Base-by-base conservation (phyloP, 306 rosid species). In the Vicia villosa region DNA sequence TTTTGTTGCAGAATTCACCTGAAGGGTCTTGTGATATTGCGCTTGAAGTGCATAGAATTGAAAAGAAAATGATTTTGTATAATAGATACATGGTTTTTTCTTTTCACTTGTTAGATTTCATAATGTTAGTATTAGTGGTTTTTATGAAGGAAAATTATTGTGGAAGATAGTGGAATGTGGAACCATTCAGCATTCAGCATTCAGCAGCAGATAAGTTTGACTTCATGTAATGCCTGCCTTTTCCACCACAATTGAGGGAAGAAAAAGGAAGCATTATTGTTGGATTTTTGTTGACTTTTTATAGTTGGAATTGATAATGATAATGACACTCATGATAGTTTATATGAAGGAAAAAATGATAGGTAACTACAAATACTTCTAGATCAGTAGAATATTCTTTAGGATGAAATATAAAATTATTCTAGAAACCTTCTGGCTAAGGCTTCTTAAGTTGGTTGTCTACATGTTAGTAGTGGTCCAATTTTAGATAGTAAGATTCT, bases 1-100 rank as follows among this genome's bases (percentile, higher is more conserved):
- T 61, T 50, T 45, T 20, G 63, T 89, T 83, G 82, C 90, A 89
- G 40, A 74, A 84, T 32, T 83, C 61, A 3, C 86, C 90, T 47
- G 61, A 65, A 41, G 87, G 86, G 0, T 86, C 87, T 52, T 65
- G 74, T 50, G 88, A 77, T 77, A 83, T 70, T 64, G 77, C 79
- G 41, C 14, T 28, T 68, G 64, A 73, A 75, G 22, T 69, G 82
- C 84, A 37, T 34, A 86, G 58, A 75, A 77, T 68, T 17, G 79
- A 42, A 12, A 81, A 61, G 61, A 86, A 49, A 71, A 75, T 37
- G 50, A 75, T 34, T 72, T 55, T 83, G 70, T 56, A 52, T 16
- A 30, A 10, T 10, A 67, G 69, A 34, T 16, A 42, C 86, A 79
- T 86, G 20, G 12, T 68, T 59, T 56, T 28, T n/a, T 14, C 56